Percentiles rank a stretch among this genome's conserved stretches.
phyloP scores from a whole-genome alignment of 2,329 filamentous ascomycete genomes.

The Blastomyces gilchristii region DNA sequence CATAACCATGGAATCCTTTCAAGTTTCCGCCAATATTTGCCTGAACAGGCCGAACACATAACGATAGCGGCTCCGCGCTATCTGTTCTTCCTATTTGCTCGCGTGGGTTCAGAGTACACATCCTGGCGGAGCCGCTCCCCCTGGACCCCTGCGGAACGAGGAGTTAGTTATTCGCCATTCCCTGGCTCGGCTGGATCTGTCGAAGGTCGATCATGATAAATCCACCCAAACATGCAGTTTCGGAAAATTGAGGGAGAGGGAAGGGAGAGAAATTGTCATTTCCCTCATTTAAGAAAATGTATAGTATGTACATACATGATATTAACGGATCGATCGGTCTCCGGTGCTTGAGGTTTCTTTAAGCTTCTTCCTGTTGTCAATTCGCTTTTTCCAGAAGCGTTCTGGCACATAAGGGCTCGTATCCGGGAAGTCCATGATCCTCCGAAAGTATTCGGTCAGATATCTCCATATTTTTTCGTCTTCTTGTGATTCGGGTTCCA shows the following conservation, averaged over 20 bases:
- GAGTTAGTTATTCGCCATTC: not conserved
- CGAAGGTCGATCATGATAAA: not conserved
- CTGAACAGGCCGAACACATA: not conserved
- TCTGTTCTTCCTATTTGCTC: conserved; percentile 4
- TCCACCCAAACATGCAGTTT: not conserved
- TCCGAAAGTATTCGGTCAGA: not conserved
- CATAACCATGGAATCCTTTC: too few relatives aligned
- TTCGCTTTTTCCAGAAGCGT: not conserved
- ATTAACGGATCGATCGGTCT: not conserved
- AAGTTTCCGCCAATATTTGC: not conserved
- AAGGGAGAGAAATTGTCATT: not conserved
- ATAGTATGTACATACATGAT: too few relatives aligned
- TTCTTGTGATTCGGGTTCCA: not conserved
- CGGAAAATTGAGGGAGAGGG: not conserved
- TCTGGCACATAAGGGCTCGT: not conserved
- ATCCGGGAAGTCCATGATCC: not conserved
- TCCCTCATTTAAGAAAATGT: too few relatives aligned
- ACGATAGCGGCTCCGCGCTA: not conserved
- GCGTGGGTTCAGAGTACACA: not conserved
- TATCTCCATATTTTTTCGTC: too few relatives aligned
- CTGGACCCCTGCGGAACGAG: not conserved
- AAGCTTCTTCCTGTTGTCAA: not conserved
- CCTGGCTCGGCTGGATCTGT: not conserved
- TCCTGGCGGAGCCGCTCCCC: not conserved
- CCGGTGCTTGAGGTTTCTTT: not conserved